Evolutionary conservation across 306 rosid genomes (phyloP), one percentile per base, ranked within the genome.

Genomic region (Vigna nakashimae): DNA sequence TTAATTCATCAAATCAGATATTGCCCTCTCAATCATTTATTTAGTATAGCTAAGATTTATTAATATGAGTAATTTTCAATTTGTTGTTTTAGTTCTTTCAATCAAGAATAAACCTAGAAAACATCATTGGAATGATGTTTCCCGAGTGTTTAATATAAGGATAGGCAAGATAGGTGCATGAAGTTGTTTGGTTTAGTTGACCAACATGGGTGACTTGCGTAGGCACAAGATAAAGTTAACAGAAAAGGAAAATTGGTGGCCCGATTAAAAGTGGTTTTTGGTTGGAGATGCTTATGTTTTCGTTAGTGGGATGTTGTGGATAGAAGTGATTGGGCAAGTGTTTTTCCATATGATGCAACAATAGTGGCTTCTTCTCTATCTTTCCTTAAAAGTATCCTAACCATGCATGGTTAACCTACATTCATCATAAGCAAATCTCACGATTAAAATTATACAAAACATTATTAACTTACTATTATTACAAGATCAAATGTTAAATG

Each of bases 201-300:
- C 8, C 34, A 22, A 24, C 36, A 24, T 24, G 64, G 64, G 64
- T 55, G 64, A 36, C 42, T 26, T 26, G 65, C 32, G 65, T 59
- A 59, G 18, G 18, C 42, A 59, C 5, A 36, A 13, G 18, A 13
- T 28, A 59, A 59, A 26, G 65, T 28, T 28, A 28, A 6, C 6
- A 28, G 40, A 59, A 59, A 59, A 26, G 40, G 18, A 59, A 59
- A 58, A 58, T 13, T 57, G 38, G 30, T 57, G 34, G 7, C 14
- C 4, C 1, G 10, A 7, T 0, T 36, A 6, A 58, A 59, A 59
- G 40, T 59, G 40, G 40, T 57, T 57, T 2, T 57, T 24, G 16
- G n/a, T 57, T 58, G 36, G 65, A 58, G 65, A 58, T 58, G 65
- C 38, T 58, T 6, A 58, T 26, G 65, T 58, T 58, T 58, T 58